A percentile compares a stretch with the other conserved stretches of the same genome.
Evolutionary conservation across 768 basidiomycete genomes (phyloP).

Genomic region (Collybia sp.): DNA sequence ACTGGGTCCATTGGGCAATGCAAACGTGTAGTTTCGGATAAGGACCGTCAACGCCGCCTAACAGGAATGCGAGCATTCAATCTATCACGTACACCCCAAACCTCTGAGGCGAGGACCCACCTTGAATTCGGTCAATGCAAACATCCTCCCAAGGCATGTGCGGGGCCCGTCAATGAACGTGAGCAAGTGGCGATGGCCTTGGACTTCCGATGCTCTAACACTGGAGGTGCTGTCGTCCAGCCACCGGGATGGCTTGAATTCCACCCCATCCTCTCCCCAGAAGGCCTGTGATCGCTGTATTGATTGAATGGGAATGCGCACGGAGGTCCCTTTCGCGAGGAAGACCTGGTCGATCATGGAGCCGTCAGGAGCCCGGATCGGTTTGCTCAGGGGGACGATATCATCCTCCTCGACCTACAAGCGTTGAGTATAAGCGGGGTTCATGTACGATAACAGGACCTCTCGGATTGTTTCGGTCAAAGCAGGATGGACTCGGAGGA

Average conservation of each 20-base stretch:
- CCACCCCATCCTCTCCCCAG: background rate
- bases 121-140: conserved; percentile 31
- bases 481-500: conserved; percentile 32
- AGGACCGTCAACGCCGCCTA: conserved; percentile 41
- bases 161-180: conserved; percentile 1
- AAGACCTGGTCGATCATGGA: background rate
- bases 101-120: conserved; percentile 11
- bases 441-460: conserved; percentile 7
- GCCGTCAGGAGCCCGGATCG: background rate
- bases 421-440: background rate
- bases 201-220: background rate
- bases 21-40: conserved; percentile 36
- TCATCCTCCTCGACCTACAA: conserved; percentile 1
- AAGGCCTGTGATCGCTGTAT: background rate
- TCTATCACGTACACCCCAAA: background rate
- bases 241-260: conserved; percentile 1
- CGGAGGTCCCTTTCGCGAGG: background rate
- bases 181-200: conserved; percentile 2
- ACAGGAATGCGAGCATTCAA: background rate
- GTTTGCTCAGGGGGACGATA: conserved; percentile 1
- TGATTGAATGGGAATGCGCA: background rate
- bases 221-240: background rate
- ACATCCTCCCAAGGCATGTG: background rate
- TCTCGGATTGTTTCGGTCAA: conserved; percentile 21
- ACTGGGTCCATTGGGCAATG: conserved; percentile 32